Conservation (phyloP, 2,329 filamentous ascomycete species). For the Aspergillus carbonarius region DNA sequence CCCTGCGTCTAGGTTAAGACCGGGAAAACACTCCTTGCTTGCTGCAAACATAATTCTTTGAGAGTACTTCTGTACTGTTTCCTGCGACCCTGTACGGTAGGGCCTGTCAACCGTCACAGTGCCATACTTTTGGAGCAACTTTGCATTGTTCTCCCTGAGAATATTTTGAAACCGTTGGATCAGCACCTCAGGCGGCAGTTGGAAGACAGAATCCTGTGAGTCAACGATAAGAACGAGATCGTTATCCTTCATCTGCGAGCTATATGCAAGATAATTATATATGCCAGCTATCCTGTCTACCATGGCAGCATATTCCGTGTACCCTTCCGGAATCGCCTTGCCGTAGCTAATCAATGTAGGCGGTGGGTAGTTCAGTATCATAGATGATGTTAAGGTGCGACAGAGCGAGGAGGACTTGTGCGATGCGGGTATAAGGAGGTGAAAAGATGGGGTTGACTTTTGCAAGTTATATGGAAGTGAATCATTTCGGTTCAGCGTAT, state of each 20-base stretch:
- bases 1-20: constrained; percentile 44
- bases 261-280: constrained; percentile 49
- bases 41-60: constrained; percentile 59
- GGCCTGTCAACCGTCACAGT: constrained; percentile 24
- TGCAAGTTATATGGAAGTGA: constrained; percentile 32
- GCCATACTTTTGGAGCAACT: constrained; percentile 53
- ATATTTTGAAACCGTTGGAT: constrained; percentile 62
- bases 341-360: constrained; percentile 54
- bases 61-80: constrained; percentile 43
- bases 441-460: constrained; percentile 48
- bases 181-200: constrained; percentile 63
- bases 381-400: constrained; percentile 57
- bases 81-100: constrained; percentile 19
- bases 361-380: constrained; percentile 60
- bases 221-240: constrained; percentile 66
- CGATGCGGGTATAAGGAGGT: constrained; percentile 55
- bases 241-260: constrained; percentile 51
- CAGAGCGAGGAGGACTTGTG: constrained; percentile 54
- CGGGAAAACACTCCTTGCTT: constrained; percentile 53
- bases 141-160: constrained; percentile 53
- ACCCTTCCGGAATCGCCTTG: constrained; percentile 25
- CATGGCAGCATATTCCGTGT: constrained; percentile 42
- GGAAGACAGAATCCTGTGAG: constrained; percentile 64
- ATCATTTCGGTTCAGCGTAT: constrained; percentile 24
- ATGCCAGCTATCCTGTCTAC: constrained; percentile 48